phyloP scores from a whole-genome alignment of 225 moss, liverwort and hornwort genomes.

The Anthoceros angustus region DNA sequence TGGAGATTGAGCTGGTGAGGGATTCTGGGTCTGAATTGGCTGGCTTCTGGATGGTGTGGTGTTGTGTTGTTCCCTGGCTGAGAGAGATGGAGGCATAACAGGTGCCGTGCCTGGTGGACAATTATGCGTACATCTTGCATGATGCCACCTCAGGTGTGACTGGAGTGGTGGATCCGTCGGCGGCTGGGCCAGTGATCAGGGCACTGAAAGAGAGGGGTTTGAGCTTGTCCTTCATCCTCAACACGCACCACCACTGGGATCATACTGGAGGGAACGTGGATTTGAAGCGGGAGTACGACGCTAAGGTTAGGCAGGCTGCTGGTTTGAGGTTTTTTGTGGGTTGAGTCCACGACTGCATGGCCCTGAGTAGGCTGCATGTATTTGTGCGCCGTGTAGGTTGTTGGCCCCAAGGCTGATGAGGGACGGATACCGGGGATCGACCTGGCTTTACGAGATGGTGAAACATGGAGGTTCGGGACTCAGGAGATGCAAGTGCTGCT shows the following conservation, averaged over 20 bases:
- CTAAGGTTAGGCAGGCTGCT: slow-evolving; percentile 31
- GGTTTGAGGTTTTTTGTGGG: neutral
- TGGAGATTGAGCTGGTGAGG: neutral
- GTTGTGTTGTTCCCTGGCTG: neutral
- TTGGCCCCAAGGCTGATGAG: slow-evolving; percentile 80
- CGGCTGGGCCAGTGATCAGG: slow-evolving; percentile 61
- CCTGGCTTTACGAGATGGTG: slow-evolving; percentile 49
- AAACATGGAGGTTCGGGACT: slow-evolving; percentile 86
- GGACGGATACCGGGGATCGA: slow-evolving; percentile 88
- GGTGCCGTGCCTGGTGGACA: slow-evolving; percentile 88
- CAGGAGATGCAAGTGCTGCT: slow-evolving; percentile 64
- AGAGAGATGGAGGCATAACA: slow-evolving; percentile 11
- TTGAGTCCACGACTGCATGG: neutral
- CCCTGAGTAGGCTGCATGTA: neutral
- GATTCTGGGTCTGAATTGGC: neutral
- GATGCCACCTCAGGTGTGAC: slow-evolving; percentile 61
- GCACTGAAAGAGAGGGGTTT: slow-evolving; percentile 49
- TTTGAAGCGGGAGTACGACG: slow-evolving; percentile 58
- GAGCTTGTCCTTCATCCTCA: slow-evolving; percentile 59
- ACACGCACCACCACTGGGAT: slow-evolving; percentile 97
- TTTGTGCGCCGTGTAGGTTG: slow-evolving; percentile 29
- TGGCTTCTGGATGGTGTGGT: neutral
- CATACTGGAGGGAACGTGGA: slow-evolving; percentile 81
- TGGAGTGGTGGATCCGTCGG: slow-evolving; percentile 83
- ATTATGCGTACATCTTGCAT: slow-evolving; percentile 83